Percentiles rank a stretch among this genome's conserved stretches.
These are phyloP conservation scores for Prototheca wickerhamii DNA, from an alignment of 163 green algal species.

Conservation along the genomic window DNA sequence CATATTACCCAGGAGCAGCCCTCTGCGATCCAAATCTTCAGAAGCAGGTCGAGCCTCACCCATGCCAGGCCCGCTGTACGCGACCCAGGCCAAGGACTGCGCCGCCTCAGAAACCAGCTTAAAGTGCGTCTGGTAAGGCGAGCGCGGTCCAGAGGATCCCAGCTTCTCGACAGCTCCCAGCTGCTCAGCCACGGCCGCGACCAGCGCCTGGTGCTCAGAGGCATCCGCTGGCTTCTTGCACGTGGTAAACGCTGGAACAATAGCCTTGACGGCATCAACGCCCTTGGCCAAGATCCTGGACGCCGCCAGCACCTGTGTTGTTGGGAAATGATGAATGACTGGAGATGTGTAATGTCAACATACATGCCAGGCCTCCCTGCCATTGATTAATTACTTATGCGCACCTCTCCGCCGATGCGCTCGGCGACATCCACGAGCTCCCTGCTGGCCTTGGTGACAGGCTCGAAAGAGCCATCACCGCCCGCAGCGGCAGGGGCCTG, in stretches of 20 bases:
- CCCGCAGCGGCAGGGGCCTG: too few relatives aligned
- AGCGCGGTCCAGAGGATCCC: slow-evolving; percentile 47
- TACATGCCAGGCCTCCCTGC: too few relatives aligned
- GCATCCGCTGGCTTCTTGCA: slow-evolving; percentile 36
- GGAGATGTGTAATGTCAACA: too few relatives aligned
- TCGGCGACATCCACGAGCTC: slow-evolving; percentile 11
- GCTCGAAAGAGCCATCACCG: neutral
- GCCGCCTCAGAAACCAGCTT: slow-evolving; percentile 66
- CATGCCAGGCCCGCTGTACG: slow-evolving; percentile 52
- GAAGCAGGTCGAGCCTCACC: neutral
- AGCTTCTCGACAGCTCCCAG: slow-evolving; percentile 51
- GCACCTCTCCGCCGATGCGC: slow-evolving; percentile 17
- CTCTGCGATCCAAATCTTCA: too few relatives aligned
- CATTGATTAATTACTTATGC: too few relatives aligned
- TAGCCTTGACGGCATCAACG: neutral
- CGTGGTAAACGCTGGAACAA: neutral
- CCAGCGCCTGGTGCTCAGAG: slow-evolving; percentile 50
- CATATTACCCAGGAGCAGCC: too few relatives aligned
- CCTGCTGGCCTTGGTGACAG: neutral
- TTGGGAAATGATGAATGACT: too few relatives aligned
- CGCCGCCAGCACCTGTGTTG: too few relatives aligned
- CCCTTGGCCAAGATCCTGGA: too few relatives aligned
- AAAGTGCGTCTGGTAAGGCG: slow-evolving; percentile 47
- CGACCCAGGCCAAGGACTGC: slow-evolving; percentile 68
- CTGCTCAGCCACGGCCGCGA: slow-evolving; percentile 55